Evolutionary conservation across 2,329 filamentous ascomycete species (phyloP).

Genomic region (Aspergillus ustus): DNA sequence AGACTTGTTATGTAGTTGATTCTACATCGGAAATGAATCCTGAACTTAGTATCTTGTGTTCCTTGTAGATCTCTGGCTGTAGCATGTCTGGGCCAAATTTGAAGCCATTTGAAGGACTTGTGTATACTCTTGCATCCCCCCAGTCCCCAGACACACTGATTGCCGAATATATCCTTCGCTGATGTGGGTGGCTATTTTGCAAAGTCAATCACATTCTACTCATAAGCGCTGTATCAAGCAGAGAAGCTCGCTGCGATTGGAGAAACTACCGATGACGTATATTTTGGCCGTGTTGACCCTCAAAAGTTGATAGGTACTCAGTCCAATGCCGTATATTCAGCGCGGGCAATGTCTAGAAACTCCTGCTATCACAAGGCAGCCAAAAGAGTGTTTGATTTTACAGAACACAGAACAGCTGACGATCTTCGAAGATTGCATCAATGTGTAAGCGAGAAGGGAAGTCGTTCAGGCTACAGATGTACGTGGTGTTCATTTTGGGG

Average conservation of each 20-base stretch:
- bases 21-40: slow-evolving; percentile 8
- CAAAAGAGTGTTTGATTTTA: slow-evolving; percentile 18
- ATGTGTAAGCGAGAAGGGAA: slow-evolving; percentile 17
- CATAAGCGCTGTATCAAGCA: slow-evolving; percentile 15
- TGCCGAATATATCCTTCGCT: not conserved
- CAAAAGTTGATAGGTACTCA: not conserved
- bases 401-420: slow-evolving; percentile 21
- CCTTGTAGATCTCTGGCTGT: too few relatives aligned
- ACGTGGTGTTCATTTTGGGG: too few relatives aligned
- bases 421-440: slow-evolving; percentile 21
- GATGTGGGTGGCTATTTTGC: slow-evolving; percentile 6
- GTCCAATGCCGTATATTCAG: not conserved
- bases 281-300: not conserved
- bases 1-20: slow-evolving; percentile 8
- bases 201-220: slow-evolving; percentile 18
- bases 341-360: slow-evolving; percentile 12
- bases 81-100: too few relatives aligned
- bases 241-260: slow-evolving; percentile 17
- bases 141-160: not conserved
- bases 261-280: not conserved
- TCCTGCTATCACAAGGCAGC: slow-evolving; percentile 15
- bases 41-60: not conserved
- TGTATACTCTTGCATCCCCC: not conserved
- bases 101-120: too few relatives aligned
- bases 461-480: slow-evolving; percentile 9